Evolutionary conservation across 495 filamentous ascomycete genomes (phyloP).

Genomic region (Penicillium parvum): DNA sequence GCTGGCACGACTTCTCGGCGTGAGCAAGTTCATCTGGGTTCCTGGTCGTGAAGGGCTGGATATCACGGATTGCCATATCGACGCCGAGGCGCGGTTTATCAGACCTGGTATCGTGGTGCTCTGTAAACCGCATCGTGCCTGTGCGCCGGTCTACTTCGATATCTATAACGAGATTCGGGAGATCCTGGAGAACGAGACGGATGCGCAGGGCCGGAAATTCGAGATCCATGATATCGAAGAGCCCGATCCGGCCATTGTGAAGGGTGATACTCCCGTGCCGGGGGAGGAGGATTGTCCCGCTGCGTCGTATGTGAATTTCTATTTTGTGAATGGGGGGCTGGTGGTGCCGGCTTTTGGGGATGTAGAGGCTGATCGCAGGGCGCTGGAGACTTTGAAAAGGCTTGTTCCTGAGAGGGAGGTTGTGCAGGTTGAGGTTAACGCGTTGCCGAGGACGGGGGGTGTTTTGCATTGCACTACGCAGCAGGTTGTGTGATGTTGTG

Average conservation of each 20-base stretch:
- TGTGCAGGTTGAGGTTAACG: conserved; percentile 24
- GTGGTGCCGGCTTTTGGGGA: conserved; percentile 35
- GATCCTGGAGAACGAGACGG: conserved; percentile 17
- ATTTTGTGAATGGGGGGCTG: conserved; percentile 32
- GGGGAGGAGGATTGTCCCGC: conserved; percentile 23
- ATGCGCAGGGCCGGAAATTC: conserved; percentile 26
- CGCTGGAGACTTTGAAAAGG: conserved; percentile 20
- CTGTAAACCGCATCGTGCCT: conserved; percentile 18
- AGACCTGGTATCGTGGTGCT: conserved; percentile 32
- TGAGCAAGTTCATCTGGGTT: conserved; percentile 32
- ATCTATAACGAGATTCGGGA: conserved; percentile 28
- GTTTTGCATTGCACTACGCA: conserved; percentile 35
- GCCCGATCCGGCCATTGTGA: conserved; percentile 25
- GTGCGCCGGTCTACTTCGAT: conserved; percentile 19
- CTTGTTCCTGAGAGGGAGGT: conserved; percentile 26
- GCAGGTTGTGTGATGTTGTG: conserved; percentile 24
- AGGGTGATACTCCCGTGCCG: conserved; percentile 11
- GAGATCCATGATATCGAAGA: conserved; percentile 28
- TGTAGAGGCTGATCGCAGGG: conserved; percentile 17
- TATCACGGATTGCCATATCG: conserved; percentile 34
- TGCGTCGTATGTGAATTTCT: conserved; percentile 36
- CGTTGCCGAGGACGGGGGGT: conserved; percentile 27
- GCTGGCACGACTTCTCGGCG: conserved; percentile 20
- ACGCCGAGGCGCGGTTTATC: conserved; percentile 31
- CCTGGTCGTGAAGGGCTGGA: conserved; percentile 29